Percentiles rank a stretch among this genome's conserved stretches.
These are phyloP conservation scores for Austroboletus rostrupii DNA, from an alignment of 1,284 basidiomycete species.

Conservation along the genomic window DNA sequence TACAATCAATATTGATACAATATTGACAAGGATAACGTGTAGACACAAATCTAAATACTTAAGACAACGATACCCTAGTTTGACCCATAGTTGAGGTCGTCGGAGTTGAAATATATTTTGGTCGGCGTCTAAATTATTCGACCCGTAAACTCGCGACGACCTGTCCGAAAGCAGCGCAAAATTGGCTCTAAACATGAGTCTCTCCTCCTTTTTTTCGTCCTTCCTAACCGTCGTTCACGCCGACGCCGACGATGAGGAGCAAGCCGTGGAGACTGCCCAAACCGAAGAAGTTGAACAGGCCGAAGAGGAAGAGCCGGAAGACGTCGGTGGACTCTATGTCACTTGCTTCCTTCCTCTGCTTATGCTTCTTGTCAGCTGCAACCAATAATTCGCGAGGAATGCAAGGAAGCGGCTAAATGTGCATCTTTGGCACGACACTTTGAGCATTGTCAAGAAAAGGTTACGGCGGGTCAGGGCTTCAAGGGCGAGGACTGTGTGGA, in stretches of 20 bases:
- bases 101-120: conserved; percentile 7
- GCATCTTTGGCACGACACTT: conserved; percentile 78
- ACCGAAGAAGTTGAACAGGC: conserved; percentile 36
- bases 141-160: conserved; percentile 27
- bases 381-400: conserved; percentile 72
- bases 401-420: conserved; percentile 68
- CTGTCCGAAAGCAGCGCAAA: conserved; percentile 2
- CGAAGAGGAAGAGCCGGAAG: conserved; percentile 65
- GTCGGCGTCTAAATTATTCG: conserved; percentile 20
- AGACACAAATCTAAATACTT: no score
- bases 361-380: conserved; percentile 42
- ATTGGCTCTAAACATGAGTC: conserved; percentile 30
- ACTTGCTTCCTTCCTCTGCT: background rate
- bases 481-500: conserved; percentile 89
- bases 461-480: conserved; percentile 76
- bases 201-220: conserved; percentile 63
- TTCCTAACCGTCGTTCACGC: conserved; percentile 55
- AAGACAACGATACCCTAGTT: no score
- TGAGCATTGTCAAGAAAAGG: conserved; percentile 86
- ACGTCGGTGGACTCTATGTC: conserved; percentile 51
- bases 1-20: no score
- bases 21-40: no score
- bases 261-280: conserved; percentile 23
- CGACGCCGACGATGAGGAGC: conserved; percentile 50
- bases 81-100: no score